Base-by-base conservation (phyloP, 192 early-diverging fungal species). In the Endogone sp. region DNA sequence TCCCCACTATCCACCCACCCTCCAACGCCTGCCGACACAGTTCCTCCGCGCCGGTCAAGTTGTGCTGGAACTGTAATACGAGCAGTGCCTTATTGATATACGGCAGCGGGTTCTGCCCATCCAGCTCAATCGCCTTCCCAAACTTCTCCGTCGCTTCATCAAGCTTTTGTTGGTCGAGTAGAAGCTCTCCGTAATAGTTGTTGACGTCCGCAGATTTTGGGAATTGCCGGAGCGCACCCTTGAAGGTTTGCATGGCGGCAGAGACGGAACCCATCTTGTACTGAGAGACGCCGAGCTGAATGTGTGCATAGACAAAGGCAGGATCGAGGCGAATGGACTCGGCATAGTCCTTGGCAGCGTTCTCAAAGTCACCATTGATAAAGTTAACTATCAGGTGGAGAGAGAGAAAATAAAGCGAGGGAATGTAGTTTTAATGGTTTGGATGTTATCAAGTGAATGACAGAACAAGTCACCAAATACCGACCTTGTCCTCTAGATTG, bases 151-250 rank as follows among this genome's bases (percentile, higher is more conserved):
- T 77, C 2, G 96, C 96, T 75, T 95, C 91, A 16, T 89, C 86
- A 31, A 91, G 89, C 27, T 84, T 82, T 66, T 91, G 89, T 72
- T 93, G 91, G 71, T 99, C 96, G 61, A 92, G 79, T 37, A 98
- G 75, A 24, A 99, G 82, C 81, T 99, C 97, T 74, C 95, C 97
- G 56, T 96, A 95, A 79, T 98, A 99, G 84, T 98, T 99, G 87
- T 90, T 93, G 24, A 97, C 89, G 74, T 99, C 97, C 49, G 91
- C 87, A 55, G 86, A 88, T 13, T 87, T 75, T 29, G 86, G 77
- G 83, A 98, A 98, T 65, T 88, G 86, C 67, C 83, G 80, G 67
- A 90, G 81, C 2, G 92, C 91, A 72, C 89, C 89, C 71, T 88
- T 85, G 76, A 98, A 98, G 23, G 88, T 93, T 21, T 70, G 71